A percentile compares a stretch with the other conserved stretches of the same genome.
Evolutionary conservation across 441 rosid genomes (phyloP).

Genomic region (Pelargonium myrrhifolium): DNA sequence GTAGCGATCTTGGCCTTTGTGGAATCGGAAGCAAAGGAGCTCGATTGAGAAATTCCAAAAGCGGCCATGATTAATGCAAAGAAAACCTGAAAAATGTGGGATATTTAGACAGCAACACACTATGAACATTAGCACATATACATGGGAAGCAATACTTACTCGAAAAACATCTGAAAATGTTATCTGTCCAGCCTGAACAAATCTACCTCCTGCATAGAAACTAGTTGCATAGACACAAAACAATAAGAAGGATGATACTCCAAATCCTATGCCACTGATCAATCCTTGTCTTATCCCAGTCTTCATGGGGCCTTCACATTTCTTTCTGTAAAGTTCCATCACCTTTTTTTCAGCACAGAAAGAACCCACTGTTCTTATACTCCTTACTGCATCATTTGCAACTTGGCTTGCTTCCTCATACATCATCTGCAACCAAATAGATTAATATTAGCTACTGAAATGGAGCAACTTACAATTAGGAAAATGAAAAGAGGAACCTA

Average conservation of each 20-base stretch:
- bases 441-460: too few relatives aligned
- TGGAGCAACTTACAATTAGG: too few relatives aligned
- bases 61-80: conserved; percentile 63
- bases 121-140: not conserved
- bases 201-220: conserved; percentile 70
- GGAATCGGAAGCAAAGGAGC: conserved; percentile 49
- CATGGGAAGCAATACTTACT: conserved; percentile 21
- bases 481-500: not conserved
- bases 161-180: conserved; percentile 57
- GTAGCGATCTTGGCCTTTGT: conserved; percentile 50
- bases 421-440: conserved; percentile 18
- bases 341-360: conserved; percentile 79
- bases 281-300: conserved; percentile 57
- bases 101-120: too few relatives aligned
- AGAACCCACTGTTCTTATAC: conserved; percentile 82
- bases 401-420: conserved; percentile 84
- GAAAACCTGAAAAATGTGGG: conserved; percentile 42
- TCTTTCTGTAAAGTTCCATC: conserved; percentile 50
- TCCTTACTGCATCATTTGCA: conserved; percentile 72
- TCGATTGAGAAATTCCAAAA: conserved; percentile 52
- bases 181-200: conserved; percentile 42
- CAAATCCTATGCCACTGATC: conserved; percentile 59
- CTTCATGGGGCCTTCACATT: conserved; percentile 60
- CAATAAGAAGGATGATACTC: conserved; percentile 50
- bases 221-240: conserved; percentile 46